phyloP scores from a whole-genome alignment of 2,329 filamentous ascomycete species.

The Mycosphaerelloides madeirae region DNA sequence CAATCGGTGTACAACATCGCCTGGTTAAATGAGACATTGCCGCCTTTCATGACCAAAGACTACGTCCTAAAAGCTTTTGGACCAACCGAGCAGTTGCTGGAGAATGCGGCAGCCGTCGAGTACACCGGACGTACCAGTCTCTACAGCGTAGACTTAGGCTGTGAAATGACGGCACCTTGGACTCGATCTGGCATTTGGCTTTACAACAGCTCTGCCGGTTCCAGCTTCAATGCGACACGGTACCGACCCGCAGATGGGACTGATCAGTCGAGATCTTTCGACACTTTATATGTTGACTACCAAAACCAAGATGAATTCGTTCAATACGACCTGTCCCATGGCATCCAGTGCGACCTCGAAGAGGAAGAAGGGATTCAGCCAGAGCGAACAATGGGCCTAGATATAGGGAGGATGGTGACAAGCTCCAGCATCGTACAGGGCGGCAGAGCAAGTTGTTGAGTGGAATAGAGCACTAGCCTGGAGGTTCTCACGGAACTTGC shows the following conservation, averaged over 20 bases:
- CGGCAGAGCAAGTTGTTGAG: too few species aligned
- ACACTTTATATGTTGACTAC: conserved; percentile 44
- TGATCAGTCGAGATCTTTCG: conserved; percentile 17
- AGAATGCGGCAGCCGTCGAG: not conserved
- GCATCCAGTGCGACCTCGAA: too few species aligned
- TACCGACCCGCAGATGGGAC: conserved; percentile 37
- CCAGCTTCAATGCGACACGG: conserved; percentile 13
- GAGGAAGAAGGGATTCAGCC: too few species aligned
- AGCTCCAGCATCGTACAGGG: too few species aligned
- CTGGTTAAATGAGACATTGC: conserved; percentile 44
- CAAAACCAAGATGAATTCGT: conserved; percentile 31
- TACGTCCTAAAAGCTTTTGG: conserved; percentile 45
- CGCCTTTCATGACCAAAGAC: conserved; percentile 41
- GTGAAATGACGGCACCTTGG: conserved; percentile 22
- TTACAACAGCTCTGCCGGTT: conserved; percentile 27
- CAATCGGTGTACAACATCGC: conserved; percentile 45
- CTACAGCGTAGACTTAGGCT: conserved; percentile 34
- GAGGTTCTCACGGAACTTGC: too few species aligned
- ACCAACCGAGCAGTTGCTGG: conserved; percentile 3
- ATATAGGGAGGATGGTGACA: too few species aligned
- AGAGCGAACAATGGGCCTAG: too few species aligned
- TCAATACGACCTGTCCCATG: conserved; percentile 32
- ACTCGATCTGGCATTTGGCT: not conserved
- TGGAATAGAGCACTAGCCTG: too few species aligned
- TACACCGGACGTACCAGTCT: conserved; percentile 25